Evolutionary conservation across 2,329 filamentous ascomycete genomes (phyloP).

Genomic region (Fusarium domesticum): DNA sequence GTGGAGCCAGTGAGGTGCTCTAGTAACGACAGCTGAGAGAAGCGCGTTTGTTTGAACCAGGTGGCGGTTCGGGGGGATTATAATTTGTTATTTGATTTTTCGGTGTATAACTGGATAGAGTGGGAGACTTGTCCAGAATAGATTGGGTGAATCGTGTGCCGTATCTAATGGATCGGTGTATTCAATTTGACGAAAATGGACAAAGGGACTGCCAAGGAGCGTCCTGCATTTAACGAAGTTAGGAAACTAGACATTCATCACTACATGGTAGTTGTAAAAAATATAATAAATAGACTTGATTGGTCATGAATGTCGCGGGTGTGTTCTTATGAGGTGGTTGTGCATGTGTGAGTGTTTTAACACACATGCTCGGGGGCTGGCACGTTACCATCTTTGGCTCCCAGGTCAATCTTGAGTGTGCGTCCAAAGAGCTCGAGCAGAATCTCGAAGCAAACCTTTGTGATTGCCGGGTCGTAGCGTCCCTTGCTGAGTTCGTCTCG

Average conservation of each 20-base stretch:
- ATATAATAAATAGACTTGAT: background rate
- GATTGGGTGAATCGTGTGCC: constrained; percentile 7
- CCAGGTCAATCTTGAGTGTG: constrained; percentile 74
- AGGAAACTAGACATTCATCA: constrained; percentile 29
- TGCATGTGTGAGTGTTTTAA: constrained; percentile 35
- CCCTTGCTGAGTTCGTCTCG: constrained; percentile 90
- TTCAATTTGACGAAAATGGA: constrained; percentile 18
- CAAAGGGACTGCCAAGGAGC: constrained; percentile 15
- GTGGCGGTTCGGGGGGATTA: constrained; percentile 5
- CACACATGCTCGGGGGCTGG: constrained; percentile 71
- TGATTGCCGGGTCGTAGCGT: constrained; percentile 84
- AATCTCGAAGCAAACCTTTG: constrained; percentile 88
- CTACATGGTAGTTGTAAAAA: constrained; percentile 11
- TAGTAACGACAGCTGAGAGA: constrained; percentile 11
- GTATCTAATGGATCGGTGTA: constrained; percentile 14
- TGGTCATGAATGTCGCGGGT: background rate
- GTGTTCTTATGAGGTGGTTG: background rate
- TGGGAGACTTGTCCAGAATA: background rate
- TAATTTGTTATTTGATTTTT: constrained; percentile 13
- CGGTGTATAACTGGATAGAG: background rate
- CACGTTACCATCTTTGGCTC: constrained; percentile 59
- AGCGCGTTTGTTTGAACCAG: constrained; percentile 11
- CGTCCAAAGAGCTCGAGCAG: constrained; percentile 81
- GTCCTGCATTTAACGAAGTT: constrained; percentile 26
- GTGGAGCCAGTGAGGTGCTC: constrained; percentile 16